phyloP scores from a whole-genome alignment of 768 basidiomycete genomes.

The Infundibulicybe gibba region DNA sequence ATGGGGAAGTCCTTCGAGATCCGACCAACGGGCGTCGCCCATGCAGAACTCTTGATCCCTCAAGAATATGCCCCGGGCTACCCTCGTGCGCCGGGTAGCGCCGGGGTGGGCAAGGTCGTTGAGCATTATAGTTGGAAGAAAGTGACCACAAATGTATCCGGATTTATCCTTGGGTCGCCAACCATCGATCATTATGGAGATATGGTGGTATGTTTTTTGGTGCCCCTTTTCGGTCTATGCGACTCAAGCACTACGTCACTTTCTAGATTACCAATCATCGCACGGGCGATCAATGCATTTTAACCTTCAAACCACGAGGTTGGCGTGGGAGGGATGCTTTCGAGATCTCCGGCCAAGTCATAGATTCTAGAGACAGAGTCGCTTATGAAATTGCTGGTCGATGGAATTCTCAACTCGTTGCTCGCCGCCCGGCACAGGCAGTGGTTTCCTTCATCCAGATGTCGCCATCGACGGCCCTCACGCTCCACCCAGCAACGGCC shows the following conservation, averaged over 20 bases:
- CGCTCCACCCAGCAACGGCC: constrained; percentile 24
- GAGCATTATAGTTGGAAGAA: constrained; percentile 98
- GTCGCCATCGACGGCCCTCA: constrained; percentile 44
- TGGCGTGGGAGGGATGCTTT: constrained; percentile 92
- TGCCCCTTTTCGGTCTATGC: neutral
- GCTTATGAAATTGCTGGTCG: constrained; percentile 90
- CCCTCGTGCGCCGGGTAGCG: constrained; percentile 47
- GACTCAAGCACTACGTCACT: neutral
- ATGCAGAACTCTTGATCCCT: constrained; percentile 79
- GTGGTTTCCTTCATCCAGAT: constrained; percentile 69
- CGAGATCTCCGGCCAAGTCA: constrained; percentile 87
- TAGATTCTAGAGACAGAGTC: constrained; percentile 57
- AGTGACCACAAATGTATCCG: constrained; percentile 86
- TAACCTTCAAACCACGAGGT: constrained; percentile 95
- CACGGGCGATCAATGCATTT: constrained; percentile 79
- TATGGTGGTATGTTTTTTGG: constrained; percentile 68
- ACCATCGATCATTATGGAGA: constrained; percentile 94
- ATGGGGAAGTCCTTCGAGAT: constrained; percentile 97
- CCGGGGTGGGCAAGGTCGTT: constrained; percentile 50
- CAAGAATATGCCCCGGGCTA: constrained; percentile 59
- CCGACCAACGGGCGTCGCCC: constrained; percentile 90
- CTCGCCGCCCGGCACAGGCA: constrained; percentile 62
- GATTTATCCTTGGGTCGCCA: constrained; percentile 88
- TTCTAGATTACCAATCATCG: constrained; percentile 81
- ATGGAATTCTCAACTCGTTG: constrained; percentile 94